Conservation (phyloP, 2,329 filamentous ascomycete species). For the Xylogone sp. region DNA sequence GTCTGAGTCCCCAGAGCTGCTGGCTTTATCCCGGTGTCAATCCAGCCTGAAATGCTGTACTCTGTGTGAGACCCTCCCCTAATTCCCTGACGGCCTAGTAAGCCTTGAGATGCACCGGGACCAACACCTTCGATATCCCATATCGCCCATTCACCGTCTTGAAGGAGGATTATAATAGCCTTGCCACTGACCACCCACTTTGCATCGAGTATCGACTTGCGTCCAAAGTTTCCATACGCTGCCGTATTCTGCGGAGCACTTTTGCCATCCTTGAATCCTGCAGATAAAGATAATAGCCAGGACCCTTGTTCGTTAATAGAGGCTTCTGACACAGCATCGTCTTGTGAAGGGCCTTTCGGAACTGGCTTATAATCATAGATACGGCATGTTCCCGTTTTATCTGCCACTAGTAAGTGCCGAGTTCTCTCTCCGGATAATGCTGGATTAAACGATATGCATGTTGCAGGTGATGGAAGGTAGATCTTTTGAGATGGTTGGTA, state of each 20-base stretch:
- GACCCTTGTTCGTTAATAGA: slow-evolving; percentile 47
- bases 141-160: slow-evolving; percentile 64
- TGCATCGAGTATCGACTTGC: slow-evolving; percentile 60
- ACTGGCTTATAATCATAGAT: slow-evolving; percentile 60
- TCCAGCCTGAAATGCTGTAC: slow-evolving; percentile 55
- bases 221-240: slow-evolving; percentile 41
- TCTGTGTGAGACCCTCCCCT: slow-evolving; percentile 54
- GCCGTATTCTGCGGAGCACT: slow-evolving; percentile 41
- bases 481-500: slow-evolving; percentile 57
- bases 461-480: slow-evolving; percentile 51
- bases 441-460: slow-evolving; percentile 57
- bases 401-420: slow-evolving; percentile 55
- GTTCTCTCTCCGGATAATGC: slow-evolving; percentile 36
- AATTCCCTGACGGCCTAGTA: slow-evolving; percentile 32
- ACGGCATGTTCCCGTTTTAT: slow-evolving; percentile 51
- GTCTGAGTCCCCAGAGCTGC: slow-evolving; percentile 16
- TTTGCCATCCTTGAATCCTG: slow-evolving; percentile 23
- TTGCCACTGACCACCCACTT: slow-evolving; percentile 59
- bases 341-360: slow-evolving; percentile 41
- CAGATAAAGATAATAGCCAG: slow-evolving; percentile 60
- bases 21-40: slow-evolving; percentile 48
- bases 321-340: slow-evolving; percentile 21
- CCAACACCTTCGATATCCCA: slow-evolving; percentile 62
- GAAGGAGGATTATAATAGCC: slow-evolving; percentile 54
- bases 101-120: slow-evolving; percentile 43